Evolutionary conservation across 2,329 filamentous ascomycete genomes (phyloP).

Genomic region (Helminthosporium solani): DNA sequence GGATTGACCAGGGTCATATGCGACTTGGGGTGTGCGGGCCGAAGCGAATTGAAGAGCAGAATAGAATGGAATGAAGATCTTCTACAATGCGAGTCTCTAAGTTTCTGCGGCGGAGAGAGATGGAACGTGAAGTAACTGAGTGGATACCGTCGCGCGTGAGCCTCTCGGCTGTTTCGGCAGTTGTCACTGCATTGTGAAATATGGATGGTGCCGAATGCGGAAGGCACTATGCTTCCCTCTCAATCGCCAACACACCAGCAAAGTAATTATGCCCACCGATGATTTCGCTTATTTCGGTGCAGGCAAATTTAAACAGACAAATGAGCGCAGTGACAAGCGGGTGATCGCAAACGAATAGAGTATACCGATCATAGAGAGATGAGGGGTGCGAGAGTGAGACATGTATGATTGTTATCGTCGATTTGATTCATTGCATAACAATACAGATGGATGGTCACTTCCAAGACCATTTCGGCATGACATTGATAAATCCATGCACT

Average conservation of each 20-base stretch:
- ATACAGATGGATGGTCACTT: not conserved
- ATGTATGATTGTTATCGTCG: not conserved
- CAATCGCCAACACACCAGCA: not conserved
- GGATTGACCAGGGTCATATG: too few relatives aligned
- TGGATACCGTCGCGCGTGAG: too few relatives aligned
- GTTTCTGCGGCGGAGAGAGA: too few relatives aligned
- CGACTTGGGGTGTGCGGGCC: too few relatives aligned
- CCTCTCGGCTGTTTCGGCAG: constrained; percentile 4
- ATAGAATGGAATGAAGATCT: too few relatives aligned
- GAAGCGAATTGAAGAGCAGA: too few relatives aligned
- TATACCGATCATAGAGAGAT: too few relatives aligned
- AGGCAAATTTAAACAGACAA: too few relatives aligned
- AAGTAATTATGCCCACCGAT: too few relatives aligned
- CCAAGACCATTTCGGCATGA: not conserved
- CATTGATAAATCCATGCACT: not conserved
- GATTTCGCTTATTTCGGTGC: too few relatives aligned
- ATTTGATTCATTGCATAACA: not conserved
- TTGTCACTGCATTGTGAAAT: not conserved
- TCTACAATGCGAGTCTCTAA: too few relatives aligned
- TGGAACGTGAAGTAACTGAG: too few relatives aligned
- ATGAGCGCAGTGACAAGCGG: not conserved
- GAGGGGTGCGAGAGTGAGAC: not conserved
- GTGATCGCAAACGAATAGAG: not conserved
- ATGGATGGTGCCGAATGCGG: not conserved
- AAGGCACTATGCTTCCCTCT: not conserved